phyloP scores from a whole-genome alignment of 106 monocot species.

The Platanthera zijinensis region DNA sequence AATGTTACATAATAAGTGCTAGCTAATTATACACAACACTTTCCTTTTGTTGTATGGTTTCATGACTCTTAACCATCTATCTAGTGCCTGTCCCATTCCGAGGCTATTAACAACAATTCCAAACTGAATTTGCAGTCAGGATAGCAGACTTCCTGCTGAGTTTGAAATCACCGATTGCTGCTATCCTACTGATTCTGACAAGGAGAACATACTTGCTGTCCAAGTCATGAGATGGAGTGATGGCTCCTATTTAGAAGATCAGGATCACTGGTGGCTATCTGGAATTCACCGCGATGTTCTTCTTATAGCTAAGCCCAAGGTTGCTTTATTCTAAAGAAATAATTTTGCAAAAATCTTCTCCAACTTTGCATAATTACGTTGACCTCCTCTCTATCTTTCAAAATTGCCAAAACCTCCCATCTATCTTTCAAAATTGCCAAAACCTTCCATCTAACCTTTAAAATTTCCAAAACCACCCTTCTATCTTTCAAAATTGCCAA shows the following conservation, averaged over 20 bases:
- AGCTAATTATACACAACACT: not conserved
- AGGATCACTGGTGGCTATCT: conserved; percentile 99
- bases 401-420: too few relatives aligned
- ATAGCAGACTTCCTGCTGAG: conserved; percentile 97
- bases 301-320: conserved; percentile 88
- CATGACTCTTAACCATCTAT: not conserved
- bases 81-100: not conserved
- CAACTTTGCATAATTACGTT: too few relatives aligned
- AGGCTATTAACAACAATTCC: not conserved
- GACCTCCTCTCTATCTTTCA: too few relatives aligned
- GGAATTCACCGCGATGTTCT: conserved; percentile 96
- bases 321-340: conserved; percentile 14
- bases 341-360: not conserved
- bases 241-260: conserved; percentile 98
- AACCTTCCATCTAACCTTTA: too few relatives aligned
- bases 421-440: too few relatives aligned
- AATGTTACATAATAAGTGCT: not conserved
- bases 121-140: conserved; percentile 51
- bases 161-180: conserved; percentile 93
- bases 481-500: too few relatives aligned
- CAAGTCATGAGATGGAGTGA: conserved; percentile 99
- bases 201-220: conserved; percentile 85
- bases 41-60: not conserved
- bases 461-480: too few relatives aligned
- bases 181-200: conserved; percentile 60